Conservation (phyloP, 306 rosid species). For the Cercis canadensis region DNA sequence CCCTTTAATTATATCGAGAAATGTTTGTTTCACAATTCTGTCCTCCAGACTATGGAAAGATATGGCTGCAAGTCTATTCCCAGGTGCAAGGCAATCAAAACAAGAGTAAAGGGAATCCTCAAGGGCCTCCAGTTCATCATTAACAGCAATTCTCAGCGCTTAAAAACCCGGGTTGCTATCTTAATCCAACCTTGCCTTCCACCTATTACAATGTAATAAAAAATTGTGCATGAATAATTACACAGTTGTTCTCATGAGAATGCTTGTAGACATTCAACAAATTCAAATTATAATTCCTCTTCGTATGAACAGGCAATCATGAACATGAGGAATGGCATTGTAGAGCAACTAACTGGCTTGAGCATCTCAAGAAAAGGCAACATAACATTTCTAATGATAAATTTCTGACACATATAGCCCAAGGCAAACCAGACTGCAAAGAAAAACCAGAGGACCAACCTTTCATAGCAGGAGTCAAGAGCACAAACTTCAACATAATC, state of each 20-base stretch:
- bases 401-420: not conserved
- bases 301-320: not conserved
- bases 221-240: too few relatives aligned
- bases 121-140: conserved; percentile 81
- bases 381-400: not conserved
- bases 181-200: too few relatives aligned
- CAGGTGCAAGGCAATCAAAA: conserved; percentile 93
- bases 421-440: conserved; percentile 13
- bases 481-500: not conserved
- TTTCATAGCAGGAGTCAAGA: conserved; percentile 58
- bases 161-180: too few relatives aligned
- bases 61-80: conserved; percentile 96
- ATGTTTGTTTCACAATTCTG: conserved; percentile 93
- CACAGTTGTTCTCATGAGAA: too few relatives aligned
- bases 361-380: conserved; percentile 15
- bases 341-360: conserved; percentile 8
- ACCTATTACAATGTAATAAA: too few relatives aligned
- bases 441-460: conserved; percentile 44
- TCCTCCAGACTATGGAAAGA: conserved; percentile 97
- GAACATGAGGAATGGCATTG: conserved; percentile 21
- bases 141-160: too few relatives aligned
- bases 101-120: conserved; percentile 77
- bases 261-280: too few relatives aligned
- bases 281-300: conserved; percentile 6
- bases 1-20: conserved; percentile 68